These are phyloP conservation scores for Penicillium sp. DNA, from an alignment of 2,329 filamentous ascomycete genomes.

Conservation along the genomic window DNA sequence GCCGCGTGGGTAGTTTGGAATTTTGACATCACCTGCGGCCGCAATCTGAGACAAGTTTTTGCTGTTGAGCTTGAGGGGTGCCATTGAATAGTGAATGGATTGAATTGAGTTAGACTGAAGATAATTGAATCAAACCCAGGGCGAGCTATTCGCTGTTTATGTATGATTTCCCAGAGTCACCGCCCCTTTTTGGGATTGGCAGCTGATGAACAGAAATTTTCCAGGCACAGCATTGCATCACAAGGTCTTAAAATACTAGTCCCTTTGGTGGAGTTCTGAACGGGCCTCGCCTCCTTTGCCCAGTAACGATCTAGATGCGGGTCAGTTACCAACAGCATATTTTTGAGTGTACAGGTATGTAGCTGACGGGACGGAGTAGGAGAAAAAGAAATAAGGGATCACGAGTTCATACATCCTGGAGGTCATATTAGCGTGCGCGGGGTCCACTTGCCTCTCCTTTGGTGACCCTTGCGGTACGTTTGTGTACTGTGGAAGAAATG, in stretches of 20 bases:
- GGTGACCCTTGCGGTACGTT: not conserved
- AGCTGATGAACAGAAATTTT: not conserved
- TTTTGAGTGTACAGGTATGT: not conserved
- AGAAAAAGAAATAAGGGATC: not conserved
- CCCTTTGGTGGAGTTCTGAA: not conserved
- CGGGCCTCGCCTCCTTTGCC: not conserved
- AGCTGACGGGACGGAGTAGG: not conserved
- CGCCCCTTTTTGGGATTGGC: not conserved
- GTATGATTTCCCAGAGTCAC: not conserved
- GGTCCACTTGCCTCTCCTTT: not conserved
- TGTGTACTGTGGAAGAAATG: not conserved
- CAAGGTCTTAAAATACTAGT: not conserved
- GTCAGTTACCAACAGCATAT: not conserved
- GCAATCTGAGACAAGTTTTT: conserved; percentile 42
- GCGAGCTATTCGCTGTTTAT: not conserved
- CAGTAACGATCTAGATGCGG: not conserved
- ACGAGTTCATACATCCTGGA: not conserved
- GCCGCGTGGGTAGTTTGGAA: conserved; percentile 49
- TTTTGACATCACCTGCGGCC: conserved; percentile 32
- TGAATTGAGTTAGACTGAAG: not conserved
- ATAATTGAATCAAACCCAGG: not conserved
- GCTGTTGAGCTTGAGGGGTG: conserved; percentile 43
- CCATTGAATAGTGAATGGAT: conserved; percentile 25
- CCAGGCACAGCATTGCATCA: not conserved
- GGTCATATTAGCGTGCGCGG: not conserved